phyloP scores from a whole-genome alignment of 352 stramenopile species.

The Blastocystis sp. region DNA sequence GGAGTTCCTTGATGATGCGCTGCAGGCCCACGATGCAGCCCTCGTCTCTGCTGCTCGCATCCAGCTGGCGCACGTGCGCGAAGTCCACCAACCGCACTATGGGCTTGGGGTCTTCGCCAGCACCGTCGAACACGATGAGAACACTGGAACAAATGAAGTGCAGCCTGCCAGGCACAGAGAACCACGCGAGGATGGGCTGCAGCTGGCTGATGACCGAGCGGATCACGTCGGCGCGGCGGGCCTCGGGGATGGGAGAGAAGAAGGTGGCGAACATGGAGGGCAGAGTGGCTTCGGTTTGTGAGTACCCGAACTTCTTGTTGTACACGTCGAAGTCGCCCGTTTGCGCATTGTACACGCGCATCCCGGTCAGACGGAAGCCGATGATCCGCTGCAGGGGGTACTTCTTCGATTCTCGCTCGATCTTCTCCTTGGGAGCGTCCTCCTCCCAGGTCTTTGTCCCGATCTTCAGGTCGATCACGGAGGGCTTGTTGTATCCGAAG shows the following conservation, averaged over 20 bases:
- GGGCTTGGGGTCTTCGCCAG: background rate
- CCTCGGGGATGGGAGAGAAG: constrained; percentile 5
- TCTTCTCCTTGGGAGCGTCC: constrained; percentile 66
- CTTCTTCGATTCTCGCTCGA: constrained; percentile 67
- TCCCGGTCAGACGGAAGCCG: constrained; percentile 66
- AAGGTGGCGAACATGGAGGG: constrained; percentile 43
- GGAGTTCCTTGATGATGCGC: constrained; percentile 17
- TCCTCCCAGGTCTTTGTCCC: constrained; percentile 67
- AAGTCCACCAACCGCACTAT: constrained; percentile 49
- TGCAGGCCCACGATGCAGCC: constrained; percentile 52
- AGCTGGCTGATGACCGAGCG: constrained; percentile 48
- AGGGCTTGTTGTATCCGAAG: constrained; percentile 47
- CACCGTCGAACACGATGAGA: constrained; percentile 63
- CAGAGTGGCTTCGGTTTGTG: constrained; percentile 41
- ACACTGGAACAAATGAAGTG: constrained; percentile 63
- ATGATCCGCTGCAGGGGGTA: constrained; percentile 64
- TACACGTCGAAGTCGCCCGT: constrained; percentile 54
- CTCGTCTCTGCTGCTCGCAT: background rate
- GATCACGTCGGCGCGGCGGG: background rate
- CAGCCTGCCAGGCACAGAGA: constrained; percentile 1
- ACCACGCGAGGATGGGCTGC: constrained; percentile 9
- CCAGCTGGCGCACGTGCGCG: constrained; percentile 43
- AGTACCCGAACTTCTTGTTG: constrained; percentile 66
- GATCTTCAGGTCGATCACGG: constrained; percentile 65
- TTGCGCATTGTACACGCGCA: constrained; percentile 59